Conservation (phyloP, 2,329 filamentous ascomycete species). For the Aspergillus novoparasiticus region DNA sequence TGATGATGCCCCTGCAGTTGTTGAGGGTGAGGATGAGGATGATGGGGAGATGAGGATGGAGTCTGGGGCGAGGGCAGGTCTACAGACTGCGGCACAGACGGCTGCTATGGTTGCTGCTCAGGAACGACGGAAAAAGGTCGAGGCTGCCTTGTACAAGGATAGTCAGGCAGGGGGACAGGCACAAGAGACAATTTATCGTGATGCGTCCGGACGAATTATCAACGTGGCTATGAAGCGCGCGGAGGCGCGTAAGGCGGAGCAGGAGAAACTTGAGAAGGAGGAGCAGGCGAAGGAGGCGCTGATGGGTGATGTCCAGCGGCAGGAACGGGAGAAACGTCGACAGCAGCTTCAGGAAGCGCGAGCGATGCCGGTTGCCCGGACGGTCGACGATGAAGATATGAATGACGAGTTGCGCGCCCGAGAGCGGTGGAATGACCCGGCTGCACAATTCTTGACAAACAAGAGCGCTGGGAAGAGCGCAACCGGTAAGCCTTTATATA, state of each 20-base stretch:
- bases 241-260: slow-evolving; percentile 77
- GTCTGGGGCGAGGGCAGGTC: slow-evolving; percentile 80
- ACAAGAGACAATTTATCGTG: slow-evolving; percentile 89
- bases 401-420: slow-evolving; percentile 78
- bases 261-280: slow-evolving; percentile 68
- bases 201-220: slow-evolving; percentile 91
- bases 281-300: slow-evolving; percentile 68
- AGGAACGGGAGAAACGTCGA: slow-evolving; percentile 64
- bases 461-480: slow-evolving; percentile 47
- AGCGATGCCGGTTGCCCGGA: slow-evolving; percentile 76
- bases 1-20: slow-evolving; percentile 50
- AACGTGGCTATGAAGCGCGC: slow-evolving; percentile 90
- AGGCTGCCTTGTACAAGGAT: slow-evolving; percentile 46
- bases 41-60: slow-evolving; percentile 67
- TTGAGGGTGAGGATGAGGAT: slow-evolving; percentile 39
- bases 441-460: slow-evolving; percentile 72
- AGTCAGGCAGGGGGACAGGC: slow-evolving; percentile 48
- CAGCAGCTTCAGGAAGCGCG: slow-evolving; percentile 77
- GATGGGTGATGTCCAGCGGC: slow-evolving; percentile 82
- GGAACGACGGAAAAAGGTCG: slow-evolving; percentile 56
- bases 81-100: slow-evolving; percentile 82
- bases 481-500: slow-evolving; percentile 69
- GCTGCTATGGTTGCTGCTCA: slow-evolving; percentile 68
- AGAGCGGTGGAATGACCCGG: slow-evolving; percentile 91
- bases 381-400: slow-evolving; percentile 81